phyloP scores from a whole-genome alignment of 1,139 yeast genomes.

The Hemisphaericaspora lyxosophila region DNA sequence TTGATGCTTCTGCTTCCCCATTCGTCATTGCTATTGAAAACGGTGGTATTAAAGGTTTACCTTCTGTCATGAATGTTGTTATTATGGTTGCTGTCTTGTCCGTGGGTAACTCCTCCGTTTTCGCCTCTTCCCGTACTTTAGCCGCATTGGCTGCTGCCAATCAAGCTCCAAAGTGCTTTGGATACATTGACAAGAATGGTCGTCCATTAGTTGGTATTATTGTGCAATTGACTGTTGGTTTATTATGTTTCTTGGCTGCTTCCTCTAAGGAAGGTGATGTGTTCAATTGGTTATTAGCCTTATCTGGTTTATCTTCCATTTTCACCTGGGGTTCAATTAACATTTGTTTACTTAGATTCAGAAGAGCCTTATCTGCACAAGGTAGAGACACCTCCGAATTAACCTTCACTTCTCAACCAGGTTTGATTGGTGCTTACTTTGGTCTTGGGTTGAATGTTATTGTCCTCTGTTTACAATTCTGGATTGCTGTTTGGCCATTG shows the following conservation, averaged over 20 bases:
- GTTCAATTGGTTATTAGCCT: constrained; percentile 78
- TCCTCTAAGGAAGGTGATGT: constrained; percentile 61
- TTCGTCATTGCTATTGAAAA: constrained; percentile 46
- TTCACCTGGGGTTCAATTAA: constrained; percentile 85
- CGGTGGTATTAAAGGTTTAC: constrained; percentile 45
- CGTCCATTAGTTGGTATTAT: constrained; percentile 71
- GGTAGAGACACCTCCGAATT: constrained; percentile 67
- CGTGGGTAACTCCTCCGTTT: constrained; percentile 58
- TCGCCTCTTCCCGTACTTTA: constrained; percentile 77
- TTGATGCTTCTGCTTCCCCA: constrained; percentile 48
- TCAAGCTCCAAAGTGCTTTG: constrained; percentile 71
- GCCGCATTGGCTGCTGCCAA: constrained; percentile 82
- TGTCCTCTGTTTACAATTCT: constrained; percentile 76
- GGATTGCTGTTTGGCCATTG: constrained; percentile 73
- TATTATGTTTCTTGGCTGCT: constrained; percentile 74
- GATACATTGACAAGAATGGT: constrained; percentile 72
- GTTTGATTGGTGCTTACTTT: constrained; percentile 65
- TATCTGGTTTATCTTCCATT: constrained; percentile 80
- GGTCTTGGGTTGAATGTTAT: constrained; percentile 62
- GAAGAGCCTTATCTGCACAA: constrained; percentile 66
- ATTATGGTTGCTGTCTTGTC: constrained; percentile 48
- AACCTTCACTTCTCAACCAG: constrained; percentile 68
- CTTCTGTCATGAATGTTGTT: constrained; percentile 49
- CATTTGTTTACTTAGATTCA: constrained; percentile 73
- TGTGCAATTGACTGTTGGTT: constrained; percentile 58